Percentiles rank a stretch among this genome's conserved stretches.
Evolutionary conservation across 1,284 basidiomycete genomes (phyloP).

Genomic region (Pterulicium gracile): DNA sequence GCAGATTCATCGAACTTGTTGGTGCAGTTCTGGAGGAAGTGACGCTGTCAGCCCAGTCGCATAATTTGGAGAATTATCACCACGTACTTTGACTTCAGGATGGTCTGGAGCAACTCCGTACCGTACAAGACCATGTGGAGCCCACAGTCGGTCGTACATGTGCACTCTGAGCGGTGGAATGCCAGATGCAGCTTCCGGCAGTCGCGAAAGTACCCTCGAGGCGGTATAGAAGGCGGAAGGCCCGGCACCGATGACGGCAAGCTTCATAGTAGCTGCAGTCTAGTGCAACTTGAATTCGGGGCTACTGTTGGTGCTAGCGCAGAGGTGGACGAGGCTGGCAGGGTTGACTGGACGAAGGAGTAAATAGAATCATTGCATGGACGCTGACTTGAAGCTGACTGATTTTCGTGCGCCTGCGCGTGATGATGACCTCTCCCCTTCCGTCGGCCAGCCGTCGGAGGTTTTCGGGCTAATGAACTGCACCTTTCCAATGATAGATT

Average conservation of each 20-base stretch:
- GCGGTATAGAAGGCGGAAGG: constrained; percentile 96
- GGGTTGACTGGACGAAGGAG: background rate
- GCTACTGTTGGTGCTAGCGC: too few relatives aligned
- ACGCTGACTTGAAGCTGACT: constrained; percentile 1
- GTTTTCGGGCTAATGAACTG: too few relatives aligned
- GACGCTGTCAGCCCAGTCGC: constrained; percentile 1
- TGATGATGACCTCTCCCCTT: constrained; percentile 1
- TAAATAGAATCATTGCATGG: too few relatives aligned
- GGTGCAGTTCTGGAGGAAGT: constrained; percentile 73
- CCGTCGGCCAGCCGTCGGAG: background rate
- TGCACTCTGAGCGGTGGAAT: constrained; percentile 55
- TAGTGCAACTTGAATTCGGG: background rate
- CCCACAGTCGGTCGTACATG: constrained; percentile 89
- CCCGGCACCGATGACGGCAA: constrained; percentile 83
- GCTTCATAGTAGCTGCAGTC: constrained; percentile 29
- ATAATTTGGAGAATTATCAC: background rate
- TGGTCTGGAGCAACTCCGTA: constrained; percentile 99
- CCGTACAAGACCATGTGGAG: constrained; percentile 89
- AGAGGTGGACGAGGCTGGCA: background rate
- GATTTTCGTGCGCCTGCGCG: background rate
- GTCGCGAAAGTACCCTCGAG: constrained; percentile 62
- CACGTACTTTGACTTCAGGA: constrained; percentile 88
- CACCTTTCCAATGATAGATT: too few relatives aligned
- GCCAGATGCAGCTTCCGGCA: constrained; percentile 31
- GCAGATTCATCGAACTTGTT: constrained; percentile 86